phyloP scores from a whole-genome alignment of 768 basidiomycete species.

The Boletus tomentosulus region DNA sequence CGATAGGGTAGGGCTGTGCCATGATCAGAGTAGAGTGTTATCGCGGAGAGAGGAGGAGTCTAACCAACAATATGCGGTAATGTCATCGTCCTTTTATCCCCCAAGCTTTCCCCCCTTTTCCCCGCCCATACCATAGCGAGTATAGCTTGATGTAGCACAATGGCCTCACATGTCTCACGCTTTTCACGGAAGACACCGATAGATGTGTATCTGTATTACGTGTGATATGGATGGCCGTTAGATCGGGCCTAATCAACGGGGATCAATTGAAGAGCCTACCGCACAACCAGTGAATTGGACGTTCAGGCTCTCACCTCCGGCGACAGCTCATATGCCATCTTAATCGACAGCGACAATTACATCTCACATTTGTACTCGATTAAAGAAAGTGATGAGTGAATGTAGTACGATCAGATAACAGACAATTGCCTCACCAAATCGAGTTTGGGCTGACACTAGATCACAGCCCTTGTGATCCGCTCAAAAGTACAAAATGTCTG shows the following conservation, averaged over 20 bases:
- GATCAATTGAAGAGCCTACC: not conserved
- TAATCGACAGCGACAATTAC: not conserved
- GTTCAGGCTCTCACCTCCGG: no score
- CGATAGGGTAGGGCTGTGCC: constrained; percentile 10
- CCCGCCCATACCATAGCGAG: not conserved
- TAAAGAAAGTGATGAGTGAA: not conserved
- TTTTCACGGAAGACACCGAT: not conserved
- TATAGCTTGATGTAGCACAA: not conserved
- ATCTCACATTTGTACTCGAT: not conserved
- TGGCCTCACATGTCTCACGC: not conserved
- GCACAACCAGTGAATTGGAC: no score
- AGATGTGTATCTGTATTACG: not conserved
- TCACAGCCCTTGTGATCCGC: not conserved
- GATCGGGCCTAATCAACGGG: not conserved
- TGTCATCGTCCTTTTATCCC: not conserved
- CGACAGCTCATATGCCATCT: not conserved
- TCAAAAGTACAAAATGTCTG: not conserved
- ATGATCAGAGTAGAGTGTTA: constrained; percentile 1
- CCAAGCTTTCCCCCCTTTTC: not conserved
- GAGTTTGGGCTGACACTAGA: not conserved
- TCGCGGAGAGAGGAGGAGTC: not conserved
- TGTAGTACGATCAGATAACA: not conserved
- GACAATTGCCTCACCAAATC: not conserved
- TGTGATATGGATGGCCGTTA: not conserved
- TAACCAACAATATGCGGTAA: not conserved